Evolutionary conservation across 257 asterid species (phyloP).

Genomic region (Jacaranda copaia): DNA sequence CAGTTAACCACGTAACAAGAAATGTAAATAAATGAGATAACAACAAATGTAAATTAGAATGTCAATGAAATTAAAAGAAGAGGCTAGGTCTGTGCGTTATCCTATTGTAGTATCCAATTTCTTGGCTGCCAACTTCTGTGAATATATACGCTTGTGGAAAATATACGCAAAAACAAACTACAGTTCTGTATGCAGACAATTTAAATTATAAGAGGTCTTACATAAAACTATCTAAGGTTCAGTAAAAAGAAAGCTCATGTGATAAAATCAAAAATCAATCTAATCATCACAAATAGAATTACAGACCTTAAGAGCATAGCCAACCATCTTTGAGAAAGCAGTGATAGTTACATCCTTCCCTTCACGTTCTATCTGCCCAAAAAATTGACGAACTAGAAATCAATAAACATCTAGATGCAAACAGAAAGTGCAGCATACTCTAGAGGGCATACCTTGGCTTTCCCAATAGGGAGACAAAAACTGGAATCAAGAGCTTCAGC

Average conservation of each 20-base stretch:
- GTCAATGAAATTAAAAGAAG: not conserved
- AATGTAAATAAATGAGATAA: no score
- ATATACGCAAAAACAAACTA: not conserved
- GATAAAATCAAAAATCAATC: conserved; percentile 14
- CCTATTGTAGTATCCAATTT: not conserved
- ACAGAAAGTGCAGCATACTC: conserved; percentile 1
- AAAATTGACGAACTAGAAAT: conserved; percentile 23
- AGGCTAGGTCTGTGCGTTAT: not conserved
- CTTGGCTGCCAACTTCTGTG: conserved; percentile 17
- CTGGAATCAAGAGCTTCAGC: conserved; percentile 75
- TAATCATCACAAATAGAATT: conserved; percentile 31
- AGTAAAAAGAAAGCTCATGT: not conserved
- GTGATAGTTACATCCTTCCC: conserved; percentile 80
- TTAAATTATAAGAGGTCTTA: conserved; percentile 5
- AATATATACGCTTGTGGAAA: not conserved
- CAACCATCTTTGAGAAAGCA: conserved; percentile 89
- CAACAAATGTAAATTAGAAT: not conserved
- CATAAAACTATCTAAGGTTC: conserved; percentile 2
- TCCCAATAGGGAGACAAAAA: conserved; percentile 82
- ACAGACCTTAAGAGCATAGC: conserved; percentile 74
- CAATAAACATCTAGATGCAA: conserved; percentile 31
- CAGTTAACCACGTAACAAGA: not conserved
- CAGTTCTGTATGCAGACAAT: not conserved
- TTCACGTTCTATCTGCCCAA: conserved; percentile 67
- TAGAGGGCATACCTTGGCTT: conserved; percentile 67